A percentile compares a stretch with the other conserved stretches of the same genome.
phyloP scores from a whole-genome alignment of 2,329 filamentous ascomycete species.

The Neonectria coccinea region DNA sequence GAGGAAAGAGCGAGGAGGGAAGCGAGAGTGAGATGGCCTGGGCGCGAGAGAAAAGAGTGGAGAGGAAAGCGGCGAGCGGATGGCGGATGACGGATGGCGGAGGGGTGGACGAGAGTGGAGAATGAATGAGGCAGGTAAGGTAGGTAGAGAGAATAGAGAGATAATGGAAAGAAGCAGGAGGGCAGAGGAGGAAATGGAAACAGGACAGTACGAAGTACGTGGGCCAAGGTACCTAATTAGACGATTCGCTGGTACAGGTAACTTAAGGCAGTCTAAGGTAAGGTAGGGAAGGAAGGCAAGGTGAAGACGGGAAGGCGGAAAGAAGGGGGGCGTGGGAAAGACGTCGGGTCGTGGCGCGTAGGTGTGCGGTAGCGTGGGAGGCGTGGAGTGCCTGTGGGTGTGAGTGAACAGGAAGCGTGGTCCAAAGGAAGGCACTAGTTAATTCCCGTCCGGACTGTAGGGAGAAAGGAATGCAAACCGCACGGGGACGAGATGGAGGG shows the following conservation, averaged over 20 bases:
- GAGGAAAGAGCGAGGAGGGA: slow-evolving; percentile 40
- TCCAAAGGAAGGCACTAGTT: neutral
- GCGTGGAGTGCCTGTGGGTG: neutral
- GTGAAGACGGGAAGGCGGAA: neutral
- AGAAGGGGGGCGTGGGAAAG: neutral
- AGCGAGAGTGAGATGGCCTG: slow-evolving; percentile 35
- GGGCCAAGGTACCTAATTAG: no score
- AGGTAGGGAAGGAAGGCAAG: no score
- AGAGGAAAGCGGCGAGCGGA: neutral
- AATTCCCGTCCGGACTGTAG: no score
- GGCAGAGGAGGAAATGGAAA: neutral
- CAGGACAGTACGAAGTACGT: neutral
- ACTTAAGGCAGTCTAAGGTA: no score
- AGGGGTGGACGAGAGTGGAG: neutral
- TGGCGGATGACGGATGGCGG: neutral
- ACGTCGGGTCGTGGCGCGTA: slow-evolving; percentile 6
- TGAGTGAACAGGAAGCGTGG: neutral
- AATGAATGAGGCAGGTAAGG: neutral
- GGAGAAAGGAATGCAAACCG: neutral
- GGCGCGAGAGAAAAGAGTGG: slow-evolving; percentile 10
- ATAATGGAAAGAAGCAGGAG: neutral
- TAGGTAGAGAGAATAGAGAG: neutral
- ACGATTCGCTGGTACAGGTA: neutral
- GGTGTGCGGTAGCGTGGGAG: slow-evolving; percentile 4
- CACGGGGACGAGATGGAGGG: neutral